A percentile compares a stretch with the other conserved stretches of the same genome.
Evolutionary conservation across 306 rosid species (phyloP).

Genomic region (Aeschynomene evenia): DNA sequence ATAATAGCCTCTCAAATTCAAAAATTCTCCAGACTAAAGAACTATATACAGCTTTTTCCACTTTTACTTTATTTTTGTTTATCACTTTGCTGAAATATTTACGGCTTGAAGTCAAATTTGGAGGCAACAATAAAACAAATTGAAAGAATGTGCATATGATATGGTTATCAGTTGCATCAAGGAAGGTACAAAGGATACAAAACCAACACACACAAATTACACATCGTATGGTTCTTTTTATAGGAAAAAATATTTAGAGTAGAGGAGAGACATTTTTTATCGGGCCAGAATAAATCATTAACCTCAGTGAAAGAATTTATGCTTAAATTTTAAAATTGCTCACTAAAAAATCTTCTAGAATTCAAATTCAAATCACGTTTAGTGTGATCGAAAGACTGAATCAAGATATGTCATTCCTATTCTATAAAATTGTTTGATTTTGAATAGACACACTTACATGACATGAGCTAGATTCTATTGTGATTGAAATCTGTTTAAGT

Average conservation of each 20-base stretch:
- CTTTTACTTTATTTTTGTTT: not conserved
- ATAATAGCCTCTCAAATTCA: not conserved
- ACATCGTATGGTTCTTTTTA: not conserved
- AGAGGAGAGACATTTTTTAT: no score
- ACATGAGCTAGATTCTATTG: not conserved
- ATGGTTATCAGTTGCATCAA: not conserved
- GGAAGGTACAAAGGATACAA: not conserved
- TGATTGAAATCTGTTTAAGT: not conserved
- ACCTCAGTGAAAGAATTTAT: no score
- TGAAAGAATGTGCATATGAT: not conserved
- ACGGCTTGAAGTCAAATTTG: slow-evolving; percentile 1
- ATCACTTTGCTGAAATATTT: not conserved
- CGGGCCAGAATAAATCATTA: no score
- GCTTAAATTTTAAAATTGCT: no score
- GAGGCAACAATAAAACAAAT: not conserved
- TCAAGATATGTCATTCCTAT: no score
- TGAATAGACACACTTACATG: no score
- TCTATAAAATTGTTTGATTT: no score
- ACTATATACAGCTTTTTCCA: not conserved
- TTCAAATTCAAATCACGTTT: no score
- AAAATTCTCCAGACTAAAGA: not conserved
- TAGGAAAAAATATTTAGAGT: no score
- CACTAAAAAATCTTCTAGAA: no score
- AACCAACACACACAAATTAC: slow-evolving; percentile 3
- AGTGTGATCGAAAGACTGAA: no score